Conservation (phyloP, 495 filamentous ascomycete genomes). For the Podospora fimiseda region DNA sequence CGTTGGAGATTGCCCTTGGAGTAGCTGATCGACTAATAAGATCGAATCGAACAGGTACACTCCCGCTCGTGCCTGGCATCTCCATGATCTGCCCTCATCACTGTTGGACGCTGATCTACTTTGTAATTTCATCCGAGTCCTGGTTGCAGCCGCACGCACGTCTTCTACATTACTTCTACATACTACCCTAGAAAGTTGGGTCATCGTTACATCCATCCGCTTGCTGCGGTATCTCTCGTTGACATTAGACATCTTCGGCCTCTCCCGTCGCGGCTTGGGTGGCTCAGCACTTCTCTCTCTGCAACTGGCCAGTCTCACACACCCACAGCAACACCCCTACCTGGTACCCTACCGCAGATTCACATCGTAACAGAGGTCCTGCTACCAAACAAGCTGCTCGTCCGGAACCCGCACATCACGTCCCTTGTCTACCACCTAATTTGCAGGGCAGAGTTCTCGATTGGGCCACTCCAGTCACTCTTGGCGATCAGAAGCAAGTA, state of each 20-base stretch:
- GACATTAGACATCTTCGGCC: slow-evolving; percentile 11
- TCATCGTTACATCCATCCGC: slow-evolving; percentile 15
- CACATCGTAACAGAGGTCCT: background rate
- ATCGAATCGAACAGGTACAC: slow-evolving; percentile 15
- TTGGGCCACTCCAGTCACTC: slow-evolving; percentile 7
- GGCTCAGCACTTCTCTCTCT: slow-evolving; percentile 7
- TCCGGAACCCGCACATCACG: slow-evolving; percentile 12
- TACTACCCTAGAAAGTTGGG: slow-evolving; percentile 6
- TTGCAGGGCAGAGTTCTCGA: slow-evolving; percentile 3
- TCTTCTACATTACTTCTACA: background rate
- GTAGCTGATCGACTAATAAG: slow-evolving; percentile 27
- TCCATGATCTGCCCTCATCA: slow-evolving; percentile 12
- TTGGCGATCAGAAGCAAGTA: slow-evolving; percentile 10
- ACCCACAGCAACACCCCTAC: slow-evolving; percentile 1
- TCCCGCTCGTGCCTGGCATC: slow-evolving; percentile 10
- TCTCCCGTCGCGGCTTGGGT: slow-evolving; percentile 11
- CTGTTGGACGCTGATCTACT: slow-evolving; percentile 9
- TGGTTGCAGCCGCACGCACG: slow-evolving; percentile 6
- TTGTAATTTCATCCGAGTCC: background rate
- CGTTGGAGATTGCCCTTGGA: slow-evolving; percentile 16
- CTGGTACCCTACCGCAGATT: slow-evolving; percentile 3
- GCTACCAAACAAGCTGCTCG: slow-evolving; percentile 6
- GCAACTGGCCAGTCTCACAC: slow-evolving; percentile 12
- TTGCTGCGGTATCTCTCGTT: slow-evolving; percentile 11
- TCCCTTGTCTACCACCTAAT: background rate